Conservation (phyloP, 805 yeast genomes). For the Myxozyma geophila region DNA sequence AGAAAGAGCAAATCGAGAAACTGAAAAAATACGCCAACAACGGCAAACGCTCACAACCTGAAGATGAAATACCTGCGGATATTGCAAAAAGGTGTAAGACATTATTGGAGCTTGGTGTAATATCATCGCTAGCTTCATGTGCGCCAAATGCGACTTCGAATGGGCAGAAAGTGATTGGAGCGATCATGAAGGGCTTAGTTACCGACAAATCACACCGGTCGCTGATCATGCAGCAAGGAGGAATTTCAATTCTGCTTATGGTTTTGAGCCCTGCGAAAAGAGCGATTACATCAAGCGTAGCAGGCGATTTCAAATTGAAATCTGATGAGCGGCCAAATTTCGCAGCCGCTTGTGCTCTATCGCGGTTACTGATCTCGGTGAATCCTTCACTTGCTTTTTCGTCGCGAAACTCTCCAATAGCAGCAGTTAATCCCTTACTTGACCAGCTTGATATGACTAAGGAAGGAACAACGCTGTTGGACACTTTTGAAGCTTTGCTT, state of each 20-base stretch:
- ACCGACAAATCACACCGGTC: constrained; percentile 40
- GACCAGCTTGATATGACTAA: constrained; percentile 39
- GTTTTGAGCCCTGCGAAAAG: constrained; percentile 21
- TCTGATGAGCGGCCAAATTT: constrained; percentile 23
- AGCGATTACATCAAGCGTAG: not conserved
- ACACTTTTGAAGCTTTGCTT: constrained; percentile 58
- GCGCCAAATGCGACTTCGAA: constrained; percentile 36
- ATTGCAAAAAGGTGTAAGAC: constrained; percentile 38
- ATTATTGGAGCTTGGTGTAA: constrained; percentile 41
- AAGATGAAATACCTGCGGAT: constrained; percentile 37
- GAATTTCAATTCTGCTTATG: constrained; percentile 39
- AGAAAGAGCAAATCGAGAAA: constrained; percentile 40
- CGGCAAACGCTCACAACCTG: constrained; percentile 38
- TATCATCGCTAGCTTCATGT: constrained; percentile 29
- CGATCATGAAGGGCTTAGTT: constrained; percentile 43
- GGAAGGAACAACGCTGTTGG: constrained; percentile 43
- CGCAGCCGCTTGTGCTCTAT: constrained; percentile 42
- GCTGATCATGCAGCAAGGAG: constrained; percentile 45
- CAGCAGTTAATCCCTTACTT: constrained; percentile 44
- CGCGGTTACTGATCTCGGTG: constrained; percentile 46
- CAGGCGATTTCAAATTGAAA: constrained; percentile 24
- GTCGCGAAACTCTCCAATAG: constrained; percentile 42
- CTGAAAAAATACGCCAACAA: constrained; percentile 40
- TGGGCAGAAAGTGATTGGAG: constrained; percentile 41
- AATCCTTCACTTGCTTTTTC: constrained; percentile 46